A percentile compares a stretch with the other conserved stretches of the same genome.
phyloP scores from a whole-genome alignment of 139 green algal genomes.

The Chlamydomonas eustigma region DNA sequence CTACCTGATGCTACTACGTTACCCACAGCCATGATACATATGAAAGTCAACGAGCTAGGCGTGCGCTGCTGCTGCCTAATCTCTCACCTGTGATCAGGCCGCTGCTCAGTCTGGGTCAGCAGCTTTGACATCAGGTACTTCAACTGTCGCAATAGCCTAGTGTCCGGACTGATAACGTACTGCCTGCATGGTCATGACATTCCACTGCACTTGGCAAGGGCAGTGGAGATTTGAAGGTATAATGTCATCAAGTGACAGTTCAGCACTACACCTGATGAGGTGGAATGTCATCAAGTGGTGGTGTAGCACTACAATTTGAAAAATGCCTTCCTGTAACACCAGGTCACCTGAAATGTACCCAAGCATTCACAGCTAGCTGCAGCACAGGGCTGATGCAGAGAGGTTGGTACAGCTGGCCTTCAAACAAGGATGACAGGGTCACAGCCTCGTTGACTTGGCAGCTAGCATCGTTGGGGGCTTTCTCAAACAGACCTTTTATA shows the following conservation, averaged over 20 bases:
- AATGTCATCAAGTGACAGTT: no score
- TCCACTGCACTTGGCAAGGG: no score
- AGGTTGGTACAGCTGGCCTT: background rate
- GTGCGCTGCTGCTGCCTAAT: no score
- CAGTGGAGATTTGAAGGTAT: no score
- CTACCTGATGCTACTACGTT: no score
- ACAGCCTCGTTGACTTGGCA: background rate
- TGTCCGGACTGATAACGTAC: background rate
- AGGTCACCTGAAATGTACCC: background rate
- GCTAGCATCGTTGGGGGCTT: background rate
- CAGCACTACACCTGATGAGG: no score
- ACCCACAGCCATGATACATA: no score
- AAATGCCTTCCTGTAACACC: no score
- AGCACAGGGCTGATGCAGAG: background rate
- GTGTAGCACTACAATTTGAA: no score
- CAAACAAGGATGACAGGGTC: background rate
- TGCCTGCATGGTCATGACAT: background rate
- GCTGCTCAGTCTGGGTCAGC: background rate
- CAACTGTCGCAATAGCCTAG: background rate
- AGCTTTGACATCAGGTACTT: constrained; percentile 4
- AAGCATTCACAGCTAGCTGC: constrained; percentile 1
- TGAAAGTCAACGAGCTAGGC: no score
- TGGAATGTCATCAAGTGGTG: no score
- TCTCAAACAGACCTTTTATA: background rate
- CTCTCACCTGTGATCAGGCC: background rate